Evolutionary conservation across 2,329 filamentous ascomycete species (phyloP), one percentile per base, ranked within the genome.

Genomic region (Fusarium compactum): DNA sequence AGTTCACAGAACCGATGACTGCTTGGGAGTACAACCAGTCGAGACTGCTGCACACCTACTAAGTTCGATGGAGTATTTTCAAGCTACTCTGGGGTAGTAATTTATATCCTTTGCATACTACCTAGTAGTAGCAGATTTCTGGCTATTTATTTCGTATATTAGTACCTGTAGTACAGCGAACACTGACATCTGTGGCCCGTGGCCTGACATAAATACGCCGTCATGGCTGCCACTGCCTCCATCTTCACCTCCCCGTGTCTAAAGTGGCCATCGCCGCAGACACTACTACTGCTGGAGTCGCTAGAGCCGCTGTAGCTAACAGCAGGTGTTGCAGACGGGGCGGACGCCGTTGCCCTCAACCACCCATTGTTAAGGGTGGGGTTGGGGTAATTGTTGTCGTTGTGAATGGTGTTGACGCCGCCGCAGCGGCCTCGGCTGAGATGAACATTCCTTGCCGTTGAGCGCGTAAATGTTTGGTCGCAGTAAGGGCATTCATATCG

Each of bases 1-100:
- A 55, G 52, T 55, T 55, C 52, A 55, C 52, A 45, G 52, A 55
- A 41, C 52, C 52, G 52, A 55, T 55, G 52, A 55, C 52, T 45
- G 52, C 52, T 55, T 55, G 52, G 52, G 52, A 45, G 52, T 55
- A 55, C 27, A 55, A 55, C 27, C 52, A 55, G 52, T 55, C 52
- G 41, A 55, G 52, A 45, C 29, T 55, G 41, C 5, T 45, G 40
- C 52, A 55, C 40, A 55, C 52, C 27, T 55, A 55, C 52, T 55
- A 55, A 27, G 52, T 55, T 45, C 27, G 16, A 46, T 45, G 15
- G 8, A 45, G 40, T 55, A 45, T 55, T 54, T 55, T 29, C 40
- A 45, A 55, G 52, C 41, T 25, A 45, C 40, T 55, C 24, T 52
- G 43, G 29, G 52, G 52, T 55, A 55, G 14, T 55, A 55, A 45